Conservation (phyloP, 148 eudicot species). For the Chenopodium suecicum region DNA sequence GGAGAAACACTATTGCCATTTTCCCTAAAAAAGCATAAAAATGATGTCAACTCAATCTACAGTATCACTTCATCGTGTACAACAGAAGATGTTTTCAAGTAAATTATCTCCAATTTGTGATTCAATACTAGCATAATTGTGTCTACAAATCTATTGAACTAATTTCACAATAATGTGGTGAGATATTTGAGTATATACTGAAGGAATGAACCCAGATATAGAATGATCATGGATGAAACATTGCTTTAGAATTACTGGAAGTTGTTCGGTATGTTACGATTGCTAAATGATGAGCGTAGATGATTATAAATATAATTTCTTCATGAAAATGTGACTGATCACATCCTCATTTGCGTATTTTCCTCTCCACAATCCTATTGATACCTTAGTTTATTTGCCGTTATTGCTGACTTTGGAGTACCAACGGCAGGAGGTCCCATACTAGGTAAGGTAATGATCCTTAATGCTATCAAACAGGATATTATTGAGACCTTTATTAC, state of each 20-base stretch:
- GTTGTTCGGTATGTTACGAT: no score
- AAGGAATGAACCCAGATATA: background rate
- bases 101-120: background rate
- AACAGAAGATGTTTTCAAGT: background rate
- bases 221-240: background rate
- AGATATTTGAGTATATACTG: background rate
- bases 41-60: background rate
- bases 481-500: background rate
- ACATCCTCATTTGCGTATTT: background rate
- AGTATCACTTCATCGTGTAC: background rate
- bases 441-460: background rate
- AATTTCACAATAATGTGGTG: background rate
- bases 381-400: background rate
- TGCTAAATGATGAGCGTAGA: background rate
- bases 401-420: background rate
- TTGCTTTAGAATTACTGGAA: background rate
- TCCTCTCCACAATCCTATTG: background rate
- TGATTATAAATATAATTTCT: background rate
- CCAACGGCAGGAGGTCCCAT: background rate
- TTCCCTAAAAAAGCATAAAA: background rate
- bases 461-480: background rate
- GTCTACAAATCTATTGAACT: background rate
- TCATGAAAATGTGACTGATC: background rate
- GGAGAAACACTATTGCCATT: background rate
- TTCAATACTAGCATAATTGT: background rate